These are phyloP conservation scores for Amylostereum chailletii DNA, from an alignment of 1,284 basidiomycete genomes.

Conservation along the genomic window DNA sequence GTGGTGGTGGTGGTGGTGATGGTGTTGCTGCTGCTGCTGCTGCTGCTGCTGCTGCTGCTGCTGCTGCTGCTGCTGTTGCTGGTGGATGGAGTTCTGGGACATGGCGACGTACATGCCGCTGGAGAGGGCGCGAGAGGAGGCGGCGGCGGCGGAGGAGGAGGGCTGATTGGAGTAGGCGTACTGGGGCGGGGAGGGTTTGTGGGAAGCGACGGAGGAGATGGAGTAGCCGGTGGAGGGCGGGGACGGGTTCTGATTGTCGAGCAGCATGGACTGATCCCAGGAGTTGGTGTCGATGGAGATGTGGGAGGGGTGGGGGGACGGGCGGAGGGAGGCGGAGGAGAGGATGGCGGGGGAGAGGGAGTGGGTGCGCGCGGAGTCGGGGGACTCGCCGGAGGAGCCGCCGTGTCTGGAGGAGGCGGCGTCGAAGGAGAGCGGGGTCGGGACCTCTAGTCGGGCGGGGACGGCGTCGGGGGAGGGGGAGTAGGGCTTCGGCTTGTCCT, in stretches of 20 bases:
- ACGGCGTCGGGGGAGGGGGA: conserved; percentile 20
- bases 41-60: background rate
- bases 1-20: conserved; percentile 1
- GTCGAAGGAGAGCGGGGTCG: conserved; percentile 1
- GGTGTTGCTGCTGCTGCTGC: background rate
- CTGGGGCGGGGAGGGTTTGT: conserved; percentile 18
- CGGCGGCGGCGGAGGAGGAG: conserved; percentile 22
- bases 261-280: conserved; percentile 53
- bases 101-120: conserved; percentile 28
- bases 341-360: conserved; percentile 25
- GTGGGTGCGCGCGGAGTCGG: conserved; percentile 23
- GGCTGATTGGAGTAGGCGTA: conserved; percentile 23
- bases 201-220: conserved; percentile 30
- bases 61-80: background rate
- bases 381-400: conserved; percentile 23
- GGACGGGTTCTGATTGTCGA: conserved; percentile 34
- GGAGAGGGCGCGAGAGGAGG: conserved; percentile 28
- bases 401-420: conserved; percentile 17
- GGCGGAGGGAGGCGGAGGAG: conserved; percentile 25
- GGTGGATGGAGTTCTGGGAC: conserved; percentile 7
- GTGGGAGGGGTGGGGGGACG: conserved; percentile 32
- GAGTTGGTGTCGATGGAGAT: conserved; percentile 36
- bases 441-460: conserved; percentile 11
- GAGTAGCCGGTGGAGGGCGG: conserved; percentile 31
- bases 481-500: conserved; percentile 56